Base-by-base conservation (phyloP, 2,329 filamentous ascomycete species). In the Cladophialophora exuberans region DNA sequence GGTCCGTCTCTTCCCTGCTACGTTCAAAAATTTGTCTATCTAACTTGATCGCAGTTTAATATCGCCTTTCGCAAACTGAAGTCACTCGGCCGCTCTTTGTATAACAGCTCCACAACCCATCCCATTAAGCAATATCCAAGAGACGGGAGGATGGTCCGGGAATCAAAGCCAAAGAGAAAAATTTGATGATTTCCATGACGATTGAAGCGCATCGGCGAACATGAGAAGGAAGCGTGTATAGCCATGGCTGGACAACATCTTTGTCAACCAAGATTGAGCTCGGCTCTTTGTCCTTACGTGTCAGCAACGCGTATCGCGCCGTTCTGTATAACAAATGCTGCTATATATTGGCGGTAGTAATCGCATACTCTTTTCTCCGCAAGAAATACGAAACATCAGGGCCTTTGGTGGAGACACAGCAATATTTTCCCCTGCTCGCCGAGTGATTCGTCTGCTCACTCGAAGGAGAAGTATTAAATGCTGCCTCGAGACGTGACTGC, bases 1-100 rank as follows among this genome's bases (percentile, higher is more conserved):
- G 84, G 86, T 88, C 75, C 50, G 63, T 64, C 47, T 41, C 25
- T 9, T 18, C 17, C n/a, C 15, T 20, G 15, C n/a, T 35, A 15
- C 3, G 7, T 9, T 43, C n/a, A 3, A n/a, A n/a, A n/a, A n/a
- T n/a, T n/a, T 25, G 4, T 11, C 28, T 11, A 33, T 15, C 13
- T 11, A 43, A 44, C 60, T 43, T 18, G 18, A 11, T 44, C 17
- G 15, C 38, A 64, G 62, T 50, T 54, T 65, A 33, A 65, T 65
- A 30, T 65, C 62, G 13, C 62, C 62, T 6, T 65, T 65, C 43
- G 62, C 62, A 17, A 61, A 60, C 50, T 65, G 50, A 57, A 26
- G 22, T 13, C 42, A 6, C 35, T 30, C 25, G 22, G 18, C 13
- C 39, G 26, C 30, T 10, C 35, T 20, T 43, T 61, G 58, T 58